phyloP scores from a whole-genome alignment of 148 eudicot species.

The Cornus suecica region DNA sequence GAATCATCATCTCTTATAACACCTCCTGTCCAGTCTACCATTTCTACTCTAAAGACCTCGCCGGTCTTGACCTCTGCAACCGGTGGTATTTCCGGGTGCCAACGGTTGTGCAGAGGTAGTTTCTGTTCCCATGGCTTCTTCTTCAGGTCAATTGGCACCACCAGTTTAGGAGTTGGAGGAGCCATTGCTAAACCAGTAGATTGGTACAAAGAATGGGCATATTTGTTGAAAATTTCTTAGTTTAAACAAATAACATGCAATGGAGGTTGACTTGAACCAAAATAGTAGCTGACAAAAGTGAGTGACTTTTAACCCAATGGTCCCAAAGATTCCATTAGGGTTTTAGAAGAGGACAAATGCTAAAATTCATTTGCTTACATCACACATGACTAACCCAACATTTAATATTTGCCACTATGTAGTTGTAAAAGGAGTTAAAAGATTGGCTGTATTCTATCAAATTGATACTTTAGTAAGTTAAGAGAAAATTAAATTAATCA shows the following conservation, averaged over 20 bases:
- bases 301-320: not conserved
- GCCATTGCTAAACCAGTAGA: conserved; percentile 38
- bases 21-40: conserved; percentile 89
- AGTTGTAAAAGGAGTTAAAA: too few relatives aligned
- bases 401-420: too few relatives aligned
- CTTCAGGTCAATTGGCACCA: conserved; percentile 64
- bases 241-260: not conserved
- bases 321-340: not conserved
- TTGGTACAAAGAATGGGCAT: not conserved
- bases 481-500: not conserved
- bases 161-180: conserved; percentile 60
- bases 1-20: conserved; percentile 58
- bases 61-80: conserved; percentile 64
- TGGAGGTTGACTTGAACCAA: not conserved
- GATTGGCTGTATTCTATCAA: too few relatives aligned
- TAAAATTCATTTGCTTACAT: not conserved
- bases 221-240: not conserved
- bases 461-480: too few relatives aligned
- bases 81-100: conserved; percentile 88
- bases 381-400: not conserved
- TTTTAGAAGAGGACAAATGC: conserved; percentile 3
- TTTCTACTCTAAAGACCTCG: conserved; percentile 67
- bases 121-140: conserved; percentile 69
- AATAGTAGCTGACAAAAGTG: conserved; percentile 19
- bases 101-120: conserved; percentile 75